Evolutionary conservation across 768 basidiomycete species (phyloP), one percentile per base, ranked within the genome.

Genomic region (Trametes cubensis): DNA sequence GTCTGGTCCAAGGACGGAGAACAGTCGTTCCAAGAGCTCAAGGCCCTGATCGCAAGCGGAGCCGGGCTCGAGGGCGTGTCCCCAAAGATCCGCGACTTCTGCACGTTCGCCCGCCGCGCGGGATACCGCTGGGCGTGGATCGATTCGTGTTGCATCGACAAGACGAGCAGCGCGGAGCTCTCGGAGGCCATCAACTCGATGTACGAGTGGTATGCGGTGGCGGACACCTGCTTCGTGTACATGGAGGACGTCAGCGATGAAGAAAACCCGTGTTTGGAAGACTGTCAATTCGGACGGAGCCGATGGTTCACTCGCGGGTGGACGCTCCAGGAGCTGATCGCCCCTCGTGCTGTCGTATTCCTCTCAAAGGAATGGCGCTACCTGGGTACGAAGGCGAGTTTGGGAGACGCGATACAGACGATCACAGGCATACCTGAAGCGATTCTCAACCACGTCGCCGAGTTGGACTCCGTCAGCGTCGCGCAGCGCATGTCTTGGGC

Each of bases 61-160:
- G n/a, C n/a, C n/a, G n/a, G n/a, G n/a, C n/a, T n/a, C n/a, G n/a
- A n/a, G n/a, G n/a, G n/a, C n/a, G n/a, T n/a, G n/a, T n/a, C n/a
- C n/a, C n/a, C n/a, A n/a, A n/a, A n/a, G n/a, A n/a, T n/a, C n/a
- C n/a, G n/a, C n/a, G n/a, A n/a, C n/a, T n/a, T n/a, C n/a, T n/a
- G n/a, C n/a, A n/a, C n/a, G n/a, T n/a, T n/a, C n/a, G n/a, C n/a
- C n/a, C n/a, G n/a, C n/a, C n/a, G n/a, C n/a, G n/a, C n/a, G n/a
- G n/a, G n/a, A n/a, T n/a, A n/a, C n/a, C n/a, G n/a, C n/a, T n/a
- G n/a, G n/a, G n/a, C n/a, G n/a, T 59, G 58, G 58, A 59, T 59
- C 40, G 58, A 59, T 40, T 42, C 58, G 11, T 59, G 58, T 48
- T 59, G 58, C 48, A 59, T 59, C 34, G 58, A 59, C 48, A 58